These are phyloP conservation scores for Penicillium silybi DNA, from an alignment of 495 filamentous ascomycete genomes.

Conservation along the genomic window DNA sequence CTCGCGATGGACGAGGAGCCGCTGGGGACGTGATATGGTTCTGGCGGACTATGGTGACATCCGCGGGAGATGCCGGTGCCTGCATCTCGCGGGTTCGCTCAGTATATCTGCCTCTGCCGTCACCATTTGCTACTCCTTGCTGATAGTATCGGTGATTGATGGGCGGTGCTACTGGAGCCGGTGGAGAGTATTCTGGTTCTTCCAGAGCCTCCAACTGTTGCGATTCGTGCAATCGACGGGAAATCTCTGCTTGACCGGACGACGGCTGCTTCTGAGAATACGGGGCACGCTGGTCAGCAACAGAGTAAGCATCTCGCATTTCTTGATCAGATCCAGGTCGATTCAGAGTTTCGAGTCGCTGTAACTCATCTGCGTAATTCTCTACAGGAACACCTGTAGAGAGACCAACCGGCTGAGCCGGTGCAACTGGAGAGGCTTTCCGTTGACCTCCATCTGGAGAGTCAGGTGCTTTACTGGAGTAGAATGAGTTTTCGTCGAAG, in stretches of 20 bases:
- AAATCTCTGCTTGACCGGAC: conserved; percentile 13
- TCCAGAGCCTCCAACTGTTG: conserved; percentile 32
- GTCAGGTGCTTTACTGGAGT: conserved; percentile 72
- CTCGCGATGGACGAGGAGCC: conserved; percentile 77
- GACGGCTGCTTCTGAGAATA: conserved; percentile 30
- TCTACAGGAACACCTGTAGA: conserved; percentile 23
- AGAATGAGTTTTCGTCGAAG: conserved; percentile 91
- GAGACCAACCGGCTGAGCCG: conserved; percentile 22
- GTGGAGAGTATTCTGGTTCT: conserved; percentile 51
- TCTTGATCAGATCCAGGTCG: conserved; percentile 43
- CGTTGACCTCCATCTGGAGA: conserved; percentile 34
- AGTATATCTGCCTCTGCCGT: conserved; percentile 15
- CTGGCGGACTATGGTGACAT: conserved; percentile 47
- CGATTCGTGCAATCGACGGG: conserved; percentile 19
- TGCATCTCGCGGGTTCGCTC: conserved; percentile 21
- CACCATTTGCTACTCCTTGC: conserved; percentile 16
- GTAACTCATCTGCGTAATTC: conserved; percentile 44
- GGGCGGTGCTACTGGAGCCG: conserved; percentile 38
- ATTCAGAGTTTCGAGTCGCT: conserved; percentile 45
- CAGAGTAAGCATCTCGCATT: conserved; percentile 45
- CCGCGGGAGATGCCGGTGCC: conserved; percentile 23
- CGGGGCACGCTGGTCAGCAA: conserved; percentile 37
- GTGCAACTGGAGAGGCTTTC: conserved; percentile 27
- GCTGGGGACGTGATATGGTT: conserved; percentile 67
- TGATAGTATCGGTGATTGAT: conserved; percentile 28